Conservation (phyloP, 2,329 filamentous ascomycete species). For the Cladosporium sp. region DNA sequence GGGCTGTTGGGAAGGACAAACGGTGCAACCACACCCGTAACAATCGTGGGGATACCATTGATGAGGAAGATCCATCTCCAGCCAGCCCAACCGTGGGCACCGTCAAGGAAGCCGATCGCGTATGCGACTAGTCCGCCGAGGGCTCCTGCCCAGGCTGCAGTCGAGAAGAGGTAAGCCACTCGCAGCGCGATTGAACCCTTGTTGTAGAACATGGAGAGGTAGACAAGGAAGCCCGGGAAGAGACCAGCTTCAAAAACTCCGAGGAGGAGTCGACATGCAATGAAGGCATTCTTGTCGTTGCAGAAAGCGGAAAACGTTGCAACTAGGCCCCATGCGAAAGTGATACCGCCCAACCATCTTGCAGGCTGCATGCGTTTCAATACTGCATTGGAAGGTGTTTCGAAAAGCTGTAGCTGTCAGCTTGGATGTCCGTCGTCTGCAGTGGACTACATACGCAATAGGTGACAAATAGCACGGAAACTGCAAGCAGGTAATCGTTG, state of each 20-base stretch:
- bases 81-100: conserved; percentile 61
- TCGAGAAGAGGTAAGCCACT: conserved; percentile 50
- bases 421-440: too few relatives aligned
- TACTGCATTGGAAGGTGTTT: conserved; percentile 50
- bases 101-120: conserved; percentile 71
- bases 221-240: conserved; percentile 52
- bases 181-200: conserved; percentile 45
- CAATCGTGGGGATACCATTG: conserved; percentile 17
- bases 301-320: conserved; percentile 54
- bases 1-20: conserved; percentile 63
- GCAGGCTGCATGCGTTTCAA: conserved; percentile 52
- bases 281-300: conserved; percentile 45
- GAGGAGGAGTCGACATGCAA: conserved; percentile 40
- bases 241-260: conserved; percentile 33
- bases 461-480: conserved; percentile 28
- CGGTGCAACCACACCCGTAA: not conserved
- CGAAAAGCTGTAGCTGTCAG: conserved; percentile 66
- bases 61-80: conserved; percentile 70
- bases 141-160: conserved; percentile 51
- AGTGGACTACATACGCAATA: too few relatives aligned
- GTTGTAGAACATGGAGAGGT: conserved; percentile 52
- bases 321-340: conserved; percentile 39
- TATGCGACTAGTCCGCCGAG: conserved; percentile 41
- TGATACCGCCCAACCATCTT: conserved; percentile 36
- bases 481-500: conserved; percentile 40